Base-by-base conservation (phyloP, 164 flowering plant genomes). In the Vitis rupestris region DNA sequence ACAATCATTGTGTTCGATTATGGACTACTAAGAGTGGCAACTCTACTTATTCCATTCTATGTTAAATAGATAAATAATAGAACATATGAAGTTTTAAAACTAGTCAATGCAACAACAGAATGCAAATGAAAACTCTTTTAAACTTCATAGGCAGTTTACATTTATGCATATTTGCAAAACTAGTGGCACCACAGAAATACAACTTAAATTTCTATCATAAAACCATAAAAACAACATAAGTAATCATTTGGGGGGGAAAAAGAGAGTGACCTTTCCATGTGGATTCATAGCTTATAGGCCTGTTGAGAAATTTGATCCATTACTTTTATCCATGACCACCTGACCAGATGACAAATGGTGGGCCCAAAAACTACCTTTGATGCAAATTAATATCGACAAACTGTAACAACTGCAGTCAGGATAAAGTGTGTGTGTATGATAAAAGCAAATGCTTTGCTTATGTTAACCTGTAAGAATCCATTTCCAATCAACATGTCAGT, bases 311-410 rank as follows among this genome's bases (percentile, higher is more conserved):
- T 81, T 81, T 68, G 81, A 68, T 13, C 86, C 86, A 23, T 75
- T 79, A 69, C 81, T 76, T 57, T 83, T 83, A 81, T 76, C 86
- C 86, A 83, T 14, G 80, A 61, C 79, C 79, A 16, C 75, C 75
- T 29, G 82, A 72, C 86, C 81, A 79, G 14, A 83, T 66, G 44
- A 83, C 70, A 83, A 83, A 83, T 48, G 70, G 81, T 67, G 81
- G 65, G 47, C 82, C 86, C 62, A 68, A 30, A 64, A 80, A 70
- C 16, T 72, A 73, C 61, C 64, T 75, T 66, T 63, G 64, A 53
- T 73, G 74, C 66, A 82, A 60, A 78, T 79, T 77, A 59, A 82
- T 75, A 71, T 80, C 81, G 58, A 78, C 81, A 50, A 73, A 61
- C 83, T 82, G 31, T 69, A 51, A 23, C 27, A 23, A 23, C 2